A percentile compares a stretch with the other conserved stretches of the same genome.
Evolutionary conservation across 768 basidiomycete species (phyloP).

Genomic region (Daedaleopsis nitida): DNA sequence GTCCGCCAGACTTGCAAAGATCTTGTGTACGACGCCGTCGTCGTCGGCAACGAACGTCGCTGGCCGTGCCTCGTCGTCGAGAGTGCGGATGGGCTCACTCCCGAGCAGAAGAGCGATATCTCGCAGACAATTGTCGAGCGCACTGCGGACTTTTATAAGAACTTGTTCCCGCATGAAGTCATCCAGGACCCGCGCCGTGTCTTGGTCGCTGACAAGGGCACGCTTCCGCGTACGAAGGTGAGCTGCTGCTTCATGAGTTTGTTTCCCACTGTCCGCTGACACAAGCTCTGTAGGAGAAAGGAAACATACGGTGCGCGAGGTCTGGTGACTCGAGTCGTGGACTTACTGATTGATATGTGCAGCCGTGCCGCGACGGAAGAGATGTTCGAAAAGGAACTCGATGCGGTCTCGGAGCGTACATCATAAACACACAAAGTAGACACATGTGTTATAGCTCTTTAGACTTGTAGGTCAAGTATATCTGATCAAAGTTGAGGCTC

Average conservation of each 20-base stretch:
- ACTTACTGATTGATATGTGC: background rate
- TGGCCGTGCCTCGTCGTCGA: constrained; percentile 6
- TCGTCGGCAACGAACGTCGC: constrained; percentile 2
- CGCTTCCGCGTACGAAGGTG: constrained; percentile 4
- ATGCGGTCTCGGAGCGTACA: background rate
- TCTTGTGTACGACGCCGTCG: constrained; percentile 6
- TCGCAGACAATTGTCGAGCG: background rate
- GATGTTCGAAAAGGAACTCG: background rate
- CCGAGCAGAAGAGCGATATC: background rate
- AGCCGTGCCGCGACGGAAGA: background rate
- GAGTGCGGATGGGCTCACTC: background rate
- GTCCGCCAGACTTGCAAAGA: constrained; percentile 1
- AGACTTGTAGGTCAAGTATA: too few species aligned
- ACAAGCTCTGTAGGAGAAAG: background rate
- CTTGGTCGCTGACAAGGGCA: constrained; percentile 10
- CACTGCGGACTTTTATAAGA: background rate
- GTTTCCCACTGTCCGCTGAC: background rate
- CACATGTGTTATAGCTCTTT: too few species aligned
- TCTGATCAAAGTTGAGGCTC: too few species aligned
- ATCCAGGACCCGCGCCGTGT: constrained; percentile 4
- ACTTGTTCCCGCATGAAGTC: constrained; percentile 1
- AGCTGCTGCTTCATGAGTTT: background rate
- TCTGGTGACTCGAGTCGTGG: background rate
- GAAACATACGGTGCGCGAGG: background rate
- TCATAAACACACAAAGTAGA: background rate